Evolutionary conservation across 495 filamentous ascomycete genomes (phyloP).

Genomic region (Lindgomyces ingoldianus): DNA sequence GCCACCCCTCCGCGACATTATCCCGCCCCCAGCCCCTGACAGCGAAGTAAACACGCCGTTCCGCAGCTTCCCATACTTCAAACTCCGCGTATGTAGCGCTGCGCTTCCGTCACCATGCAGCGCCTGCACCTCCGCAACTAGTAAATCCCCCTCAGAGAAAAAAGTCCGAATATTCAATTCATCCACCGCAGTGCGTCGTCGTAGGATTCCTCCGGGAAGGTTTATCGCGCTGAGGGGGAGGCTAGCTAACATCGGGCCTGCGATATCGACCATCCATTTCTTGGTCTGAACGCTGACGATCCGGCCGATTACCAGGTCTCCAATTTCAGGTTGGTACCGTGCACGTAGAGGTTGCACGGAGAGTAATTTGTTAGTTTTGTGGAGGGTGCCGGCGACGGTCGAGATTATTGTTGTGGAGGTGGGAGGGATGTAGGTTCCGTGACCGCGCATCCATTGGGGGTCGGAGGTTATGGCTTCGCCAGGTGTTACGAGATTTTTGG

Average conservation of each 20-base stretch:
- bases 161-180: slow-evolving; percentile 93
- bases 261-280: slow-evolving; percentile 93
- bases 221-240: slow-evolving; percentile 89
- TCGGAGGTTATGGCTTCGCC: slow-evolving; percentile 86
- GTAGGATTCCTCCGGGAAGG: slow-evolving; percentile 87
- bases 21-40: slow-evolving; percentile 71
- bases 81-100: slow-evolving; percentile 78
- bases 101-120: slow-evolving; percentile 80
- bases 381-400: slow-evolving; percentile 82
- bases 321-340: slow-evolving; percentile 94
- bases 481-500: slow-evolving; percentile 73
- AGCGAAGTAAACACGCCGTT: slow-evolving; percentile 89
- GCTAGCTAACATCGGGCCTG: slow-evolving; percentile 74
- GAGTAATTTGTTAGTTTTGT: slow-evolving; percentile 93
- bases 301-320: slow-evolving; percentile 89
- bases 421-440: slow-evolving; percentile 72
- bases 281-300: slow-evolving; percentile 87
- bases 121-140: slow-evolving; percentile 88
- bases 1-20: slow-evolving; percentile 55
- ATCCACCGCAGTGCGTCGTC: slow-evolving; percentile 87
- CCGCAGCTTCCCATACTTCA: slow-evolving; percentile 92
- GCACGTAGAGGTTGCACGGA: slow-evolving; percentile 85
- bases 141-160: slow-evolving; percentile 85
- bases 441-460: slow-evolving; percentile 90
- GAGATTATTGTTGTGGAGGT: slow-evolving; percentile 70